These are phyloP conservation scores for Cairneyella variabilis DNA, from an alignment of 495 filamentous ascomycete species.

Conservation along the genomic window DNA sequence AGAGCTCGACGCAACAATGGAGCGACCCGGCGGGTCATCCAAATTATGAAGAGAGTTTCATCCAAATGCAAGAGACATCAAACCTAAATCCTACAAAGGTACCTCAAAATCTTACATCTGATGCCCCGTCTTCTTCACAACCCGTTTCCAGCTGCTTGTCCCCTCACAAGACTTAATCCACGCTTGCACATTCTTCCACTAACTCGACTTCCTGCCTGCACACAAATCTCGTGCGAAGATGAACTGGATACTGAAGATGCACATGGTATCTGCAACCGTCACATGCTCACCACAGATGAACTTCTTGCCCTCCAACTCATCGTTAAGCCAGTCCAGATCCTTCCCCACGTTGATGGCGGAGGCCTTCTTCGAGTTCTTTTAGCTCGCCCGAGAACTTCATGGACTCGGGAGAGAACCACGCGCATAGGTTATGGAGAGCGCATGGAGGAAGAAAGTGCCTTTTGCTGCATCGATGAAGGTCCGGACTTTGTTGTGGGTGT, in stretches of 20 bases:
- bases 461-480: constrained; percentile 35
- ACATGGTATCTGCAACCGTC: constrained; percentile 35
- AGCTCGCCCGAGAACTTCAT: neutral
- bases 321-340: constrained; percentile 34
- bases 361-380: constrained; percentile 21
- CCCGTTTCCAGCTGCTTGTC: constrained; percentile 7
- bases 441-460: constrained; percentile 34
- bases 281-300: constrained; percentile 32
- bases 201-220: neutral
- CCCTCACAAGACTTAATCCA: constrained; percentile 9
- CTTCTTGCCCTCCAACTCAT: constrained; percentile 26
- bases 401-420: constrained; percentile 24
- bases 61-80: no score
- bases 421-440: constrained; percentile 31
- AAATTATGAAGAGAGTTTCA: constrained; percentile 10
- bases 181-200: constrained; percentile 5
- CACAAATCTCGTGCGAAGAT: constrained; percentile 29
- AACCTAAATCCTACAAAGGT: neutral
- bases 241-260: constrained; percentile 32
- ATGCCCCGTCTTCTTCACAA: constrained; percentile 14
- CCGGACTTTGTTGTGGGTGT: constrained; percentile 23
- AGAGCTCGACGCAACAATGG: constrained; percentile 39
- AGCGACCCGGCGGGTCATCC: constrained; percentile 10
- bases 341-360: constrained; percentile 29
- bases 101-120: neutral